These are phyloP conservation scores for Tricholoma terreum DNA, from an alignment of 768 basidiomycete species.

Conservation along the genomic window DNA sequence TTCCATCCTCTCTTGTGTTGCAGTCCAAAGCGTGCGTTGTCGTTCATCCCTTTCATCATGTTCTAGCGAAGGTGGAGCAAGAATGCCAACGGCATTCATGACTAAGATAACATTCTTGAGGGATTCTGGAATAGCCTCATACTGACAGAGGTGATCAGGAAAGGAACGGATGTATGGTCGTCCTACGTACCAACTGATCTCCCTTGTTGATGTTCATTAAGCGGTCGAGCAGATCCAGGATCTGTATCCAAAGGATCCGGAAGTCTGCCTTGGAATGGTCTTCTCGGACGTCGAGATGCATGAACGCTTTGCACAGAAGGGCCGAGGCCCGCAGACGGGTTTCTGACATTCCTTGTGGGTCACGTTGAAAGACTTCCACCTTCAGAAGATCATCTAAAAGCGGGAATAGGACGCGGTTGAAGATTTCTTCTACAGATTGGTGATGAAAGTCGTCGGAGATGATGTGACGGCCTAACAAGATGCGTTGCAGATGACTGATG, in stretches of 20 bases:
- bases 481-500: constrained; percentile 77
- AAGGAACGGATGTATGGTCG: background rate
- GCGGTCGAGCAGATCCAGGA: constrained; percentile 84
- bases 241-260: constrained; percentile 79
- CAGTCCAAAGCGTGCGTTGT: constrained; percentile 75
- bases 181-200: constrained; percentile 75
- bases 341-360: constrained; percentile 87
- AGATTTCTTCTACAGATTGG: constrained; percentile 72
- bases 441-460: constrained; percentile 56
- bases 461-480: constrained; percentile 76
- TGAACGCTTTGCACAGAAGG: constrained; percentile 92
- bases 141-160: constrained; percentile 42
- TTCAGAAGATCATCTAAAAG: constrained; percentile 88
- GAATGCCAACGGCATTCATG: constrained; percentile 86
- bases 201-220: constrained; percentile 83
- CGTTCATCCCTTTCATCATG: constrained; percentile 52
- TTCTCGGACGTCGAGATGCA: constrained; percentile 85
- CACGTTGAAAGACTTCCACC: constrained; percentile 72
- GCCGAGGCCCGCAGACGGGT: constrained; percentile 84
- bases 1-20: constrained; percentile 84
- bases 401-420: constrained; percentile 88
- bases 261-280: constrained; percentile 58
- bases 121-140: constrained; percentile 94
- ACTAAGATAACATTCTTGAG: constrained; percentile 96
- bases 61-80: constrained; percentile 61